These are phyloP conservation scores for Skeletonema tropicum DNA, from an alignment of 108 stramenopile genomes.

Conservation along the genomic window DNA sequence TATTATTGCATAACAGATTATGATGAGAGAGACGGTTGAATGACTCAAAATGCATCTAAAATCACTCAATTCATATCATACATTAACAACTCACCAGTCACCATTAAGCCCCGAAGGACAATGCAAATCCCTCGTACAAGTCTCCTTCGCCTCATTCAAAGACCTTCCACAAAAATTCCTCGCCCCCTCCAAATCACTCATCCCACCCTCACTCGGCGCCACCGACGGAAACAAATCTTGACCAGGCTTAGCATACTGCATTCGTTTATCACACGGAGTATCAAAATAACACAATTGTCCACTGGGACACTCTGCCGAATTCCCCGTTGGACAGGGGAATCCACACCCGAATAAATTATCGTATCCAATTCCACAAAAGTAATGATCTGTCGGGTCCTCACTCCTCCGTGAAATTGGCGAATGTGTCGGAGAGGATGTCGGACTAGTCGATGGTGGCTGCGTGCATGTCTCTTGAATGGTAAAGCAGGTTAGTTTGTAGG, in stretches of 20 bases:
- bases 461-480: slow-evolving; percentile 24
- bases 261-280: not conserved
- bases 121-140: slow-evolving; percentile 23
- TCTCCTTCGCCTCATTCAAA: slow-evolving; percentile 4
- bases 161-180: slow-evolving; percentile 40
- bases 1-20: slow-evolving; percentile 2
- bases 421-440: slow-evolving; percentile 7
- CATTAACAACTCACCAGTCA: not conserved
- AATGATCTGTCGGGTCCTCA: slow-evolving; percentile 24
- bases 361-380: slow-evolving; percentile 42
- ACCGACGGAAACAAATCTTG: too few relatives aligned
- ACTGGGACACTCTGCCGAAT: slow-evolving; percentile 5
- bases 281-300: not conserved
- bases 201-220: not conserved
- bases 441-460: slow-evolving; percentile 13
- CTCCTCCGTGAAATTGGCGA: slow-evolving; percentile 18
- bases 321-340: not conserved
- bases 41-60: not conserved
- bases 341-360: slow-evolving; percentile 38
- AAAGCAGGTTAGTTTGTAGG: slow-evolving; percentile 36
- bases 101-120: slow-evolving; percentile 25
- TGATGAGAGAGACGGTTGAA: not conserved
- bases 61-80: too few relatives aligned
- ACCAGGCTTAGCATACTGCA: too few relatives aligned
- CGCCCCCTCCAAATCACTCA: not conserved